Base-by-base conservation (phyloP, 73 alveolate genomes). In the Symbiodinium pilosum region DNA sequence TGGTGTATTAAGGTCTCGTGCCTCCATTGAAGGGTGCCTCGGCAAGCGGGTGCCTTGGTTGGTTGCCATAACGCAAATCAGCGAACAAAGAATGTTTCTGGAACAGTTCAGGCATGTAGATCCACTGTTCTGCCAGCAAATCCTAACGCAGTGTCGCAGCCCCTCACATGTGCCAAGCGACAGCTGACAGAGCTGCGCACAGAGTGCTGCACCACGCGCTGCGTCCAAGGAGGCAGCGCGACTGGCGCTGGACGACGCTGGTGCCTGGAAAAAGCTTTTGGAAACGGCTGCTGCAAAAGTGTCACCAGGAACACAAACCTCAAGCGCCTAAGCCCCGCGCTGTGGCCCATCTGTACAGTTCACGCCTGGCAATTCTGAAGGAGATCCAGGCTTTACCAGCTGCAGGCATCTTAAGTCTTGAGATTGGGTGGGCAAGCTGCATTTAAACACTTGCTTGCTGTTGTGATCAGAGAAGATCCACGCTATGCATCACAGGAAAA, bases 181-280 rank as follows among this genome's bases (percentile, higher is more conserved):
- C 81, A 38, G 24, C 81, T 64, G 38, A 64, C 81, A 64, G 81
- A 64, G 81, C 81, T 64, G 81, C 38, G 81, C 81, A 14, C 81
- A 64, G 41, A 64, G 81, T 9, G 81, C 81, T 20, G 38, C 81
- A 18, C 81, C 81, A 28, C 81, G 81, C 34, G 81, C 81, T 28
- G 81, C 81, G 6, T 64, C 81, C 81, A 64, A 64, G 81, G 81
- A 20, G 30, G 81, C 81, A 14, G 81, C 81, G 12, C 81, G 40
- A 18, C 81, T 18, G 38, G 81, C 30, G 30, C 38, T 30, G 81
- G 81, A 28, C n/a, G n/a, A n/a, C 24, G 34, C 30, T 14, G 81
- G 81, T 18, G 81, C 81, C 81, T 64, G 24, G 81, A 1, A 47
- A 47, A 14, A n/a, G n/a, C n/a, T n/a, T n/a, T n/a, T n/a, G n/a